Conservation (phyloP, 306 rosid species). For the Vicia sativa region DNA sequence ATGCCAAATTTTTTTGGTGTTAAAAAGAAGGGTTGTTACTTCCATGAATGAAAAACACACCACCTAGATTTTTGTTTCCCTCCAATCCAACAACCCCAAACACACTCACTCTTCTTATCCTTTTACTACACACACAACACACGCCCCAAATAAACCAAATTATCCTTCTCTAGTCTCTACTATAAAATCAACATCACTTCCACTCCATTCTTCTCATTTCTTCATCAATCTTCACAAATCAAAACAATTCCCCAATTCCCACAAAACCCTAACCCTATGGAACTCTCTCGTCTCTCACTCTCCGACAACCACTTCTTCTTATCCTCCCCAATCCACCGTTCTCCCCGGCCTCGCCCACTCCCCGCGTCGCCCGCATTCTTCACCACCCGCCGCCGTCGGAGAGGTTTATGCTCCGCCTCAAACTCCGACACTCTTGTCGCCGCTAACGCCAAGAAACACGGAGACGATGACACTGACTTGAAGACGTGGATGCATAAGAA, state of each 20-base stretch:
- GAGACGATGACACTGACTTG: conserved; percentile 59
- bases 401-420: conserved; percentile 58
- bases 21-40: too few species aligned
- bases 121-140: conserved; percentile 23
- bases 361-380: conserved; percentile 37
- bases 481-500: conserved; percentile 88
- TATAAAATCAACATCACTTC: conserved; percentile 29
- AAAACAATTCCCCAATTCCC: background rate
- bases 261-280: conserved; percentile 61
- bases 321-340: conserved; percentile 47
- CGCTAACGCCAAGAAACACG: conserved; percentile 42
- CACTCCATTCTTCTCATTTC: background rate
- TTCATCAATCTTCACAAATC: background rate
- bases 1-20: too few species aligned
- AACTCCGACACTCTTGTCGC: conserved; percentile 68
- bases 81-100: conserved; percentile 5
- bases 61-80: conserved; percentile 31
- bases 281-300: conserved; percentile 42
- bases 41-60: too few species aligned
- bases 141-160: conserved; percentile 13
- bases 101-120: conserved; percentile 33
- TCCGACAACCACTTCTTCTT: conserved; percentile 49
- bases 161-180: background rate
- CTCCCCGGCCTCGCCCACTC: conserved; percentile 42
- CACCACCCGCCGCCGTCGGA: conserved; percentile 31